phyloP scores from a whole-genome alignment of 805 yeast genomes.

The Hanseniaspora lindneri region DNA sequence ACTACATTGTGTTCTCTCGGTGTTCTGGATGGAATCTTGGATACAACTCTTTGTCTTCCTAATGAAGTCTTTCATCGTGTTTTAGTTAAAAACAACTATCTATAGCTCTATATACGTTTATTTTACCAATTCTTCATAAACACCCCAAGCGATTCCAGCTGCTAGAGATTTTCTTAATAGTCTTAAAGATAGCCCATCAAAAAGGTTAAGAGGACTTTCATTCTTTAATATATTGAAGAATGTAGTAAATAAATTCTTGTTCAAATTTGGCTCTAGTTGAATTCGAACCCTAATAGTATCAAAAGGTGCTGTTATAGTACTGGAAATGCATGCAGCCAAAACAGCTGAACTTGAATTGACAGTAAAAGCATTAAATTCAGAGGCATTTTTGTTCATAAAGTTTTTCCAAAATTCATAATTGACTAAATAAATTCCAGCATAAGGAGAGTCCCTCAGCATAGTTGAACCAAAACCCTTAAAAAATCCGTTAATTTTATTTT shows the following conservation, averaged over 20 bases:
- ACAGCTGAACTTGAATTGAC: slow-evolving; percentile 70
- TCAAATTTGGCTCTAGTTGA: slow-evolving; percentile 52
- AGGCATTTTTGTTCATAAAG: slow-evolving; percentile 17
- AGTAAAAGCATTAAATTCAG: slow-evolving; percentile 28
- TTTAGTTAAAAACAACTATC: background rate
- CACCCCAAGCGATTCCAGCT: slow-evolving; percentile 95
- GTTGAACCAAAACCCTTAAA: slow-evolving; percentile 85
- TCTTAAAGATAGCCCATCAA: slow-evolving; percentile 75
- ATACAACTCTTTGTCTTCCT: slow-evolving; percentile 27
- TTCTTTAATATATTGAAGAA: slow-evolving; percentile 29
- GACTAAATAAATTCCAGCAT: slow-evolving; percentile 84
- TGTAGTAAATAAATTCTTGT: slow-evolving; percentile 35
- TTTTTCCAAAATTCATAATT: slow-evolving; percentile 69
- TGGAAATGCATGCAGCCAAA: slow-evolving; percentile 64
- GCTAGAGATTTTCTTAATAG: slow-evolving; percentile 75
- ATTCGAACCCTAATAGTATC: slow-evolving; percentile 87
- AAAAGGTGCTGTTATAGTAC: slow-evolving; percentile 84
- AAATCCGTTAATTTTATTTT: slow-evolving; percentile 54
- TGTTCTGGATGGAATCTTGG: slow-evolving; percentile 27
- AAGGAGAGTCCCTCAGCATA: slow-evolving; percentile 81
- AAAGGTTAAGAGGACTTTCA: slow-evolving; percentile 47
- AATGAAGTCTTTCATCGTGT: slow-evolving; percentile 9
- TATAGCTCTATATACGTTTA: slow-evolving; percentile 6
- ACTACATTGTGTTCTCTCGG: slow-evolving; percentile 47
- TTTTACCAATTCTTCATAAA: slow-evolving; percentile 76